phyloP scores from a whole-genome alignment of 129 eudicot species.

The Centaurea solstitialis region DNA sequence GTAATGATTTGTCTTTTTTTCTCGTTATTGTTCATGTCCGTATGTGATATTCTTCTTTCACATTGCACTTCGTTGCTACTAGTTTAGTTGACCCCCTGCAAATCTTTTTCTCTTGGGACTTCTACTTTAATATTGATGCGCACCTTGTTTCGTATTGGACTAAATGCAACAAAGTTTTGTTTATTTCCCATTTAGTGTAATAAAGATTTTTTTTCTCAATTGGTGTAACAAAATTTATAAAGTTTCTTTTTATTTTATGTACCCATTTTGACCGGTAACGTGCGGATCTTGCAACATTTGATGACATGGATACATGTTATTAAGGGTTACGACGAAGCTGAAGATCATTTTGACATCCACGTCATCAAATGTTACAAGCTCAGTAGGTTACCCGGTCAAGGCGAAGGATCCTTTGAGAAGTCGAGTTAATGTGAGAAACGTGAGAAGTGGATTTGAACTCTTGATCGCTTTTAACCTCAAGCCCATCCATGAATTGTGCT shows the following conservation, averaged over 20 bases:
- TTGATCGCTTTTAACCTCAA: too few species aligned
- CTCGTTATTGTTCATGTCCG: neutral
- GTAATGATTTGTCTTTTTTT: constrained; percentile 19
- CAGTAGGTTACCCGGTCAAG: neutral
- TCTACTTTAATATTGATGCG: neutral
- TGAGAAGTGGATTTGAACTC: too few species aligned
- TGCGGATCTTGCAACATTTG: neutral
- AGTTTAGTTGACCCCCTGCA: neutral
- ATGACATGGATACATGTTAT: neutral
- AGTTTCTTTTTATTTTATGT: neutral
- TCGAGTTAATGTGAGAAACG: too few species aligned
- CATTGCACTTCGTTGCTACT: neutral
- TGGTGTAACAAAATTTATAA: neutral
- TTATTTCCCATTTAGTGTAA: neutral
- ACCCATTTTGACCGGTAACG: neutral
- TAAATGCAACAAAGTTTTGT: neutral
- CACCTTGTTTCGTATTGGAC: neutral
- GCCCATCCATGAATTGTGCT: too few species aligned
- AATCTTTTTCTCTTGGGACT: neutral
- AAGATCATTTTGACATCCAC: neutral
- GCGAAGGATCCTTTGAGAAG: too few species aligned
- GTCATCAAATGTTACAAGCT: neutral
- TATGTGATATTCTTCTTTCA: neutral
- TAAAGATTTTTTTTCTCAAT: neutral
- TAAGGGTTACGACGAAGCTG: neutral